These are phyloP conservation scores for Nicotiana sylvestris DNA, from an alignment of 257 asterid genomes.

Conservation along the genomic window DNA sequence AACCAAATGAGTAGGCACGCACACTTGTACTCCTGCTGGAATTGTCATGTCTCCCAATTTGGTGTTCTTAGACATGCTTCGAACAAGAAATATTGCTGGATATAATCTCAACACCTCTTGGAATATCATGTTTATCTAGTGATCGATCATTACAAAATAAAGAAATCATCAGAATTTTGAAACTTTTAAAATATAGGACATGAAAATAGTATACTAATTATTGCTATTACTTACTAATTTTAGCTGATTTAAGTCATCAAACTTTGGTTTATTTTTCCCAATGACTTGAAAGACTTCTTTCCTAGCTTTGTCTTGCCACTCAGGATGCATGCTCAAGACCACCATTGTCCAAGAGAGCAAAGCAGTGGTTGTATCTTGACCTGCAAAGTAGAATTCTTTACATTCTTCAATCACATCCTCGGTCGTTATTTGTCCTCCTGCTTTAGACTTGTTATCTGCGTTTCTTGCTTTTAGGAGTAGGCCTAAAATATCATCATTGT, in stretches of 20 bases:
- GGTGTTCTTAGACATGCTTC: neutral
- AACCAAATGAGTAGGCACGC: neutral
- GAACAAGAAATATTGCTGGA: neutral
- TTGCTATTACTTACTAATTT: conserved; percentile 16
- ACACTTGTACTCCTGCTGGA: conserved; percentile 3
- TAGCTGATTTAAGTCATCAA: conserved; percentile 16
- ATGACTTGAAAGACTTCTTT: conserved; percentile 16
- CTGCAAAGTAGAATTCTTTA: conserved; percentile 27
- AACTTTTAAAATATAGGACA: neutral
- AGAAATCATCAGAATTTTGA: neutral
- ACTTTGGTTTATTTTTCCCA: conserved; percentile 23
- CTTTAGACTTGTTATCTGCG: neutral
- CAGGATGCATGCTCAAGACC: conserved; percentile 21
- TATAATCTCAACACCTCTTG: conserved; percentile 18
- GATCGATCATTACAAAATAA: neutral
- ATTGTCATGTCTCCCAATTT: conserved; percentile 4
- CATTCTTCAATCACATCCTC: conserved; percentile 28
- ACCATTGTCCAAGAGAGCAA: conserved; percentile 31
- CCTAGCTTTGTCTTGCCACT: conserved; percentile 27
- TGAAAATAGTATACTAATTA: neutral
- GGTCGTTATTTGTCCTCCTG: neutral
- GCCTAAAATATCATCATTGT: conserved; percentile 21
- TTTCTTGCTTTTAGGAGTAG: conserved; percentile 18
- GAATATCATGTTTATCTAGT: conserved; percentile 7
- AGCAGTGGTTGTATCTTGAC: conserved; percentile 28